These are phyloP conservation scores for Penicillium paneum DNA, from an alignment of 2,329 filamentous ascomycete species.

Conservation along the genomic window DNA sequence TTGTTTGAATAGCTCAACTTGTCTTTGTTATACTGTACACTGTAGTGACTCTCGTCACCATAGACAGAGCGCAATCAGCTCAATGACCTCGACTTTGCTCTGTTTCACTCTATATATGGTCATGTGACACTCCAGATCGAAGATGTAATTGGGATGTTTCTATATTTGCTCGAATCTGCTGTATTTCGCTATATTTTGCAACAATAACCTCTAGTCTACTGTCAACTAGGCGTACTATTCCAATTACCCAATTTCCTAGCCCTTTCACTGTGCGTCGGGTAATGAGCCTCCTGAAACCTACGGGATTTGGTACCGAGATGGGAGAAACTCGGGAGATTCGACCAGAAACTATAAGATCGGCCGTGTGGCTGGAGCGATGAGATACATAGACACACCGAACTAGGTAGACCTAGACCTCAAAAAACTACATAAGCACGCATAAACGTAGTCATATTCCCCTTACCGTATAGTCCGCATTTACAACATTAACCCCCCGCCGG, in stretches of 20 bases:
- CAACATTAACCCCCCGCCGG: constrained; percentile 1
- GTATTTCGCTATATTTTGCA: not conserved
- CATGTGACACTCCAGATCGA: constrained; percentile 8
- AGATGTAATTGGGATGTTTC: not conserved
- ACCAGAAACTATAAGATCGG: constrained; percentile 4
- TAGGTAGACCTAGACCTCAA: not conserved
- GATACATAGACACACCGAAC: not conserved
- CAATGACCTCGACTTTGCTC: not conserved
- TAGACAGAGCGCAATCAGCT: not conserved
- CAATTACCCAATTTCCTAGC: not conserved
- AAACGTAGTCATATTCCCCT: not conserved
- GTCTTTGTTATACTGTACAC: not conserved
- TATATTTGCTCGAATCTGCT: not conserved
- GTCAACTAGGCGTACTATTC: not conserved
- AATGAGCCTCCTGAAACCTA: constrained; percentile 7
- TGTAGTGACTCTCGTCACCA: not conserved
- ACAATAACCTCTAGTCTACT: not conserved
- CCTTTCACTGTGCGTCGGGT: not conserved
- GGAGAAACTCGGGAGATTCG: constrained; percentile 16
- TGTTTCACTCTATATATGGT: constrained; percentile 7
- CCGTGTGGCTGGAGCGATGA: constrained; percentile 8
- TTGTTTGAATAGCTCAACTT: not conserved
- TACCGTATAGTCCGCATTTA: not conserved
- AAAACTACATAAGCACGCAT: not conserved
- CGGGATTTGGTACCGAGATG: constrained; percentile 18